phyloP scores from a whole-genome alignment of 2,329 filamentous ascomycete genomes.

The Diaporthe citrichinensis region DNA sequence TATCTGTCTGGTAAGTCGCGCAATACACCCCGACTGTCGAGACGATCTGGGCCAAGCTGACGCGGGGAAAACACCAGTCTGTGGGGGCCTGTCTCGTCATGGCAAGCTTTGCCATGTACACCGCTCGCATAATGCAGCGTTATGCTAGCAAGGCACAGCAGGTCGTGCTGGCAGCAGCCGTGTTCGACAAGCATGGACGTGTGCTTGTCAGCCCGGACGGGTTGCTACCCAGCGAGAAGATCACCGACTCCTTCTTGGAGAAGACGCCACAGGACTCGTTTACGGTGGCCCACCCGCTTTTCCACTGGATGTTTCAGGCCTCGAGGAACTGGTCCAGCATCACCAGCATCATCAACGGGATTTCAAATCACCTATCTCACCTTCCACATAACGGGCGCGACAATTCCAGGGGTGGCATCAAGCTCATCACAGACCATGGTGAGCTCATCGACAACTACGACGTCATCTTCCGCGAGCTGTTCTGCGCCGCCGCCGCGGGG shows the following conservation, averaged over 20 bases:
- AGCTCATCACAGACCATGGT: slow-evolving; percentile 66
- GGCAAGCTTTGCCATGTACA: slow-evolving; percentile 67
- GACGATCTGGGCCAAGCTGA: slow-evolving; percentile 29
- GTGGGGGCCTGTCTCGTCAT: slow-evolving; percentile 73
- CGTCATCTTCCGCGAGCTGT: slow-evolving; percentile 83
- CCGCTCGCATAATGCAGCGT: slow-evolving; percentile 65
- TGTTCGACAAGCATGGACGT: slow-evolving; percentile 77
- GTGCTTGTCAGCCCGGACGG: slow-evolving; percentile 80
- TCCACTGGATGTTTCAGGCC: slow-evolving; percentile 89
- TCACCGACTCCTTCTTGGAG: slow-evolving; percentile 83
- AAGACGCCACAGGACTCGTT: slow-evolving; percentile 77
- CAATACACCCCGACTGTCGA: slow-evolving; percentile 28
- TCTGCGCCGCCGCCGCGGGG: slow-evolving; percentile 83
- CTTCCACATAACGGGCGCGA: slow-evolving; percentile 57
- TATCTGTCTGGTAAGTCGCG: slow-evolving; percentile 72
- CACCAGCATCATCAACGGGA: slow-evolving; percentile 76
- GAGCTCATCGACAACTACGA: slow-evolving; percentile 79
- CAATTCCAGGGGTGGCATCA: slow-evolving; percentile 54
- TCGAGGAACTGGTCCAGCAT: slow-evolving; percentile 83
- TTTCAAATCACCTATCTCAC: slow-evolving; percentile 78
- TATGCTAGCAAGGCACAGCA: slow-evolving; percentile 73
- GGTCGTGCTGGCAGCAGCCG: slow-evolving; percentile 70
- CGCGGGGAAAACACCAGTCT: slow-evolving; percentile 61
- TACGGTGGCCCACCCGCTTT: slow-evolving; percentile 81
- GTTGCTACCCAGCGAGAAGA: slow-evolving; percentile 78